phyloP scores from a whole-genome alignment of 1,284 basidiomycete species.

The Inonotus hispidus region DNA sequence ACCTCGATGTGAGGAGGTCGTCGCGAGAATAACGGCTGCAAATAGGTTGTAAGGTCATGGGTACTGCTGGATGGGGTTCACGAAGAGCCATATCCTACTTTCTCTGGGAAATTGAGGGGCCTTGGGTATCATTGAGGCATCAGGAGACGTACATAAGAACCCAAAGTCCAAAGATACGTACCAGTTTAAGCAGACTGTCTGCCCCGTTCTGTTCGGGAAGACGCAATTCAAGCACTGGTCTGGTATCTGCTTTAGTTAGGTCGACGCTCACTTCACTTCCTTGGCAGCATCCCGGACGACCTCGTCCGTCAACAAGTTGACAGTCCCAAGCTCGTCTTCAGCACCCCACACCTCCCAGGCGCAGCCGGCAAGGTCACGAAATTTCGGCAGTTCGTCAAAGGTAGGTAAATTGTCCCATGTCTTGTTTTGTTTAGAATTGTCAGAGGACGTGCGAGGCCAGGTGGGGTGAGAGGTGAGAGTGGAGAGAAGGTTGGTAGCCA shows the following conservation, averaged over 20 bases:
- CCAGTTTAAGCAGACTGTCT: slow-evolving; percentile 59
- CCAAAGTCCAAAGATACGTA: slow-evolving; percentile 26
- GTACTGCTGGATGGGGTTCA: background rate
- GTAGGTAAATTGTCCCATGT: slow-evolving; percentile 36
- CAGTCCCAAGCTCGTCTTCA: slow-evolving; percentile 64
- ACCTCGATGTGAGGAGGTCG: slow-evolving; percentile 46
- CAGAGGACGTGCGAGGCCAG: background rate
- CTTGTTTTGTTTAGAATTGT: background rate
- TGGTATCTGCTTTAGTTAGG: background rate
- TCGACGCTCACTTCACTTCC: slow-evolving; percentile 50
- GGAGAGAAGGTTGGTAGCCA: background rate
- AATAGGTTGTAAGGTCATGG: background rate
- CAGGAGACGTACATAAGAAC: no score
- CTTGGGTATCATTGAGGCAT: slow-evolving; percentile 28
- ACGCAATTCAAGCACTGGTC: slow-evolving; percentile 8
- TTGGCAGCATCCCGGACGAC: slow-evolving; percentile 59
- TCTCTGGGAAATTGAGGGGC: slow-evolving; percentile 64
- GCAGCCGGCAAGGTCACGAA: slow-evolving; percentile 53
- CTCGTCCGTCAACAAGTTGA: slow-evolving; percentile 65
- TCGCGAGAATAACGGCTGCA: slow-evolving; percentile 54
- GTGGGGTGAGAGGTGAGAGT: background rate
- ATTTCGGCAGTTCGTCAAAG: slow-evolving; percentile 58
- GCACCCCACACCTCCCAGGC: slow-evolving; percentile 72
- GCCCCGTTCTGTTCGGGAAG: slow-evolving; percentile 40
- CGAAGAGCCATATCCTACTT: slow-evolving; percentile 31